These are phyloP conservation scores for Colletotrichum sp. DNA, from an alignment of 2,329 filamentous ascomycete species.

Conservation along the genomic window DNA sequence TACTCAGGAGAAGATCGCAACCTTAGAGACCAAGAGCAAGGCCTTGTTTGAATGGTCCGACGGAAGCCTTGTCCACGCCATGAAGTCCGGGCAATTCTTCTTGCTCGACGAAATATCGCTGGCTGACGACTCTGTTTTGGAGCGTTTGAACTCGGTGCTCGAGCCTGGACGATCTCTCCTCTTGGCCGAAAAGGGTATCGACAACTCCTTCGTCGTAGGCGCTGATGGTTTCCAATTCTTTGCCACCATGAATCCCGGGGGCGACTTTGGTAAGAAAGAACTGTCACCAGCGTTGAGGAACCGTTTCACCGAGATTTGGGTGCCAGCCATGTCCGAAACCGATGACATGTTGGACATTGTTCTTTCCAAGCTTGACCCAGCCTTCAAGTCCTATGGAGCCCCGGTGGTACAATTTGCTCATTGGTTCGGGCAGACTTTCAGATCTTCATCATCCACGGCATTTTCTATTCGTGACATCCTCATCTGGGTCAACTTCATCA, in stretches of 20 bases:
- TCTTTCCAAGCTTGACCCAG: slow-evolving; percentile 69
- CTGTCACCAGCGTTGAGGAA: slow-evolving; percentile 94
- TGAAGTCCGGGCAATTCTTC: slow-evolving; percentile 90
- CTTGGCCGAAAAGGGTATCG: slow-evolving; percentile 90
- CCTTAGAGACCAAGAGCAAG: slow-evolving; percentile 68
- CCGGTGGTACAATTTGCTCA: slow-evolving; percentile 85
- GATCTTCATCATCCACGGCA: slow-evolving; percentile 73
- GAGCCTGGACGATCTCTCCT: slow-evolving; percentile 87
- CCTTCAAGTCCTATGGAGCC: slow-evolving; percentile 62
- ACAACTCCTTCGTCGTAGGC: slow-evolving; percentile 80
- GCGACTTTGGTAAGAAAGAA: slow-evolving; percentile 98
- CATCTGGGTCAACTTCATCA: slow-evolving; percentile 93
- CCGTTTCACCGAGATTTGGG: slow-evolving; percentile 99
- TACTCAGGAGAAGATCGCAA: slow-evolving; percentile 50
- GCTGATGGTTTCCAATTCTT: slow-evolving; percentile 89
- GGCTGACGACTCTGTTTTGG: slow-evolving; percentile 95
- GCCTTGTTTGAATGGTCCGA: slow-evolving; percentile 97
- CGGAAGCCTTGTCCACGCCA: slow-evolving; percentile 90
- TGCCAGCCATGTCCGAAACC: slow-evolving; percentile 82
- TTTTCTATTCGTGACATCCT: slow-evolving; percentile 94
- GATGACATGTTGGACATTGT: slow-evolving; percentile 91
- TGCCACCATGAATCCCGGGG: slow-evolving; percentile 98
- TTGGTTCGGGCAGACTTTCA: slow-evolving; percentile 89
- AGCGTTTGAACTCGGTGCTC: slow-evolving; percentile 94
- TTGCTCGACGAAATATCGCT: slow-evolving; percentile 97